Percentiles rank a stretch among this genome's conserved stretches.
phyloP scores from a whole-genome alignment of 2,329 filamentous ascomycete species.

The Botrytis tulipae region DNA sequence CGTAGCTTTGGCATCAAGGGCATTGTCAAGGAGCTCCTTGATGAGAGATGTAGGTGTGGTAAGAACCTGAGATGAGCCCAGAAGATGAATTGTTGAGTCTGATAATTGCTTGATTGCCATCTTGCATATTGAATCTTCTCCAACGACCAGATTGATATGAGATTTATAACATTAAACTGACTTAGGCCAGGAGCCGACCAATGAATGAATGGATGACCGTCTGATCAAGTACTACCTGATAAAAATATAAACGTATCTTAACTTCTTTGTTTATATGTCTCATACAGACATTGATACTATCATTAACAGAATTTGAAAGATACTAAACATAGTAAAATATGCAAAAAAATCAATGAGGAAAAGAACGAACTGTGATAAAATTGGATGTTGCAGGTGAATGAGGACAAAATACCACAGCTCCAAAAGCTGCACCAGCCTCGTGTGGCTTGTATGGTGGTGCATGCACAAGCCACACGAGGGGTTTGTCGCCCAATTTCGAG shows the following conservation, averaged over 20 bases:
- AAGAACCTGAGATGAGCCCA: constrained; percentile 62
- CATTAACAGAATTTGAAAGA: background rate
- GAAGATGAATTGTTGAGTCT: constrained; percentile 49
- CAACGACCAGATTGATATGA: background rate
- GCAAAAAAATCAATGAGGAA: background rate
- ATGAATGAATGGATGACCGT: background rate
- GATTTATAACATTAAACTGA: background rate
- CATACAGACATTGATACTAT: background rate
- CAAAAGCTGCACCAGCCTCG: background rate
- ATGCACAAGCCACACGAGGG: constrained; percentile 16
- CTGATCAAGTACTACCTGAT: constrained; percentile 13
- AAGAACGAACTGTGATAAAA: background rate
- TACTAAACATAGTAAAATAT: background rate
- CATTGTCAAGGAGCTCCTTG: constrained; percentile 77
- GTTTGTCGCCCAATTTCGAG: constrained; percentile 16
- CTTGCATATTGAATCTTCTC: constrained; percentile 5
- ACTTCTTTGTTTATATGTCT: background rate
- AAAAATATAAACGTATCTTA: background rate
- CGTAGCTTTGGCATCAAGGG: constrained; percentile 68
- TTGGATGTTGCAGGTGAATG: background rate
- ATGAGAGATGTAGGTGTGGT: constrained; percentile 60
- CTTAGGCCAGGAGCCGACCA: background rate
- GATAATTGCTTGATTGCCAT: constrained; percentile 49
- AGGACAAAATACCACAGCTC: background rate
- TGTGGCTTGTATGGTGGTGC: constrained; percentile 10